Evolutionary conservation across 495 filamentous ascomycete genomes (phyloP).

Genomic region (Astrocystis sublimbata): DNA sequence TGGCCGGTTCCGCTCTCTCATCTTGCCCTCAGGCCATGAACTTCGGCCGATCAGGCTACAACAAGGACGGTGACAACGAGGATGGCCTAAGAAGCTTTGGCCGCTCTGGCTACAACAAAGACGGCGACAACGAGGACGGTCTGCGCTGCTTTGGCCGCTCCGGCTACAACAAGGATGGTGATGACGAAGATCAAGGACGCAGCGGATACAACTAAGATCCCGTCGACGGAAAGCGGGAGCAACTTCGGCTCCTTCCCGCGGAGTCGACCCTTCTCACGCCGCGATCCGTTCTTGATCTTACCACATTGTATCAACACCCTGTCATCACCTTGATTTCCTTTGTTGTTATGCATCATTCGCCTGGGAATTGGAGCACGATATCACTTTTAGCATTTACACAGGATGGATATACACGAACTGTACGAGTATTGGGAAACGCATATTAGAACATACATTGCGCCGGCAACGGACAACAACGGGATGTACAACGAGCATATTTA

Average conservation of each 20-base stretch:
- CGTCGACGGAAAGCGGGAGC: not conserved
- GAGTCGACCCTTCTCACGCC: not conserved
- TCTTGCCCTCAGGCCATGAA: conserved; percentile 20
- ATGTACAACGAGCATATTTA: conserved; percentile 6
- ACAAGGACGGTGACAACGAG: conserved; percentile 40
- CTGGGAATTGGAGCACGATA: conserved; percentile 20
- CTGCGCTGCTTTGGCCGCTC: conserved; percentile 46
- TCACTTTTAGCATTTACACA: conserved; percentile 25
- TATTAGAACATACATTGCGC: conserved; percentile 20
- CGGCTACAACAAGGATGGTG: conserved; percentile 45
- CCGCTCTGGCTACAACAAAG: conserved; percentile 53
- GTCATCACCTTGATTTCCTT: conserved; percentile 18
- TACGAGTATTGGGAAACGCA: conserved; percentile 21
- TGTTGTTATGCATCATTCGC: conserved; percentile 26
- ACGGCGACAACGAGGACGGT: conserved; percentile 42
- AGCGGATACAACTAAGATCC: conserved; percentile 17
- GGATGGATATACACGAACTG: conserved; percentile 27
- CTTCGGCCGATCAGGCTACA: conserved; percentile 60
- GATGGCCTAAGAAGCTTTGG: conserved; percentile 41
- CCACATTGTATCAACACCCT: conserved; percentile 15
- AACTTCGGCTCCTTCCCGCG: conserved; percentile 11
- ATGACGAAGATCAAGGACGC: conserved; percentile 17
- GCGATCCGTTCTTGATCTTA: not conserved
- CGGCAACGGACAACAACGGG: conserved; percentile 10
- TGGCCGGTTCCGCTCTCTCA: conserved; percentile 14